Evolutionary conservation across 345 rosid species (phyloP), one percentile per base, ranked within the genome.

Genomic region (Syzygium aromaticum): DNA sequence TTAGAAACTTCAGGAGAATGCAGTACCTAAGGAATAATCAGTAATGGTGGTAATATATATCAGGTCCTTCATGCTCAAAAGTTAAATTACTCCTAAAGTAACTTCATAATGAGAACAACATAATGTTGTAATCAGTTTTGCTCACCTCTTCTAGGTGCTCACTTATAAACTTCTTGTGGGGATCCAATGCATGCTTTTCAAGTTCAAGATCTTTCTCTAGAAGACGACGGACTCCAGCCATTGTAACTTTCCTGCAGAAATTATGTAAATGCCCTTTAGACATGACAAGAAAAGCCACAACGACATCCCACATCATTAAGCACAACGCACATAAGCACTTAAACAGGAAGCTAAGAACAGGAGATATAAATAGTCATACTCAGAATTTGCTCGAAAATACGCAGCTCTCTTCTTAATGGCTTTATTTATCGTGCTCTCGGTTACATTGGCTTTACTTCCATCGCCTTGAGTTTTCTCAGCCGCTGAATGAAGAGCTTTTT

Each of bases 201-300:
- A 96, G 92, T 84, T 92, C 87, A 89, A 98, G 96, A 92, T 98
- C 99, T 90, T 92, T 91, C 93, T 98, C 99, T 90, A 96, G 89
- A 84, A 94, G 93, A 51, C 99, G 92, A 87, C 98, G 98, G 86
- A 94, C 94, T 87, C 93, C 94, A 80, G 93, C 95, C 98, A 98
- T 92, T 28, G 99, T 94, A 87, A 96, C 88, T 87, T 90, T 84
- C 84, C 98, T 97, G 92, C 84, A 85, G 63, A 89, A 77, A 86
- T 63, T 43, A 84, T 57, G 82, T 38, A 38, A 73, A 73, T 73
- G 82, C 82, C 82, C 82, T 38, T 73, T 73, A 73, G 82, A 73
- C 49, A 38, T 38, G 82, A 73, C 0, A 1, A 84, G 43, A 63
- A 84, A 86, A 67, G 86, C 54, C 63, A 54, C n/a, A 30, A 40